Percentiles rank a stretch among this genome's conserved stretches.
These are phyloP conservation scores for Dryas integrifolia DNA, from an alignment of 331 rosid genomes.

Conservation along the genomic window DNA sequence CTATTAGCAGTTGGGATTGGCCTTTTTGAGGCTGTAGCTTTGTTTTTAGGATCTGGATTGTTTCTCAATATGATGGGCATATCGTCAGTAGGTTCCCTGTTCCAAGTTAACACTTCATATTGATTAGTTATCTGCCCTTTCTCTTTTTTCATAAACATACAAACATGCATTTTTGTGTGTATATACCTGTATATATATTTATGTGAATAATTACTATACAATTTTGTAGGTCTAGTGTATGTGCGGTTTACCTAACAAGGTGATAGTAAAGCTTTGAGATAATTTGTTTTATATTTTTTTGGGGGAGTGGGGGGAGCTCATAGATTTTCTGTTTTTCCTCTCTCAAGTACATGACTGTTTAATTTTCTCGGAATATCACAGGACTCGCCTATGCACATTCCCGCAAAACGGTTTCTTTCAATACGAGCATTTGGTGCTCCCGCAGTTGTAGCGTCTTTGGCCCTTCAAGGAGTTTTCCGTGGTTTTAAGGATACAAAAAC, in stretches of 20 bases:
- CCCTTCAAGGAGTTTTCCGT: constrained; percentile 97
- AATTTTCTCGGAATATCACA: constrained; percentile 26
- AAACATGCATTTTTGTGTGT: neutral
- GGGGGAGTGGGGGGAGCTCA: neutral
- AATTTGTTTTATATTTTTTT: neutral
- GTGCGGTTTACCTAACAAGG: neutral
- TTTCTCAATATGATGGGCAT: constrained; percentile 77
- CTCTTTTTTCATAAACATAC: neutral
- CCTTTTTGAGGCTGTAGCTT: constrained; percentile 72
- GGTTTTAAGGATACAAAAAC: constrained; percentile 96
- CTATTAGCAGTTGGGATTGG: constrained; percentile 77
- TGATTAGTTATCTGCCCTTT: neutral
- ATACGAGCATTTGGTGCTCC: constrained; percentile 96
- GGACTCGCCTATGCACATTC: constrained; percentile 63
- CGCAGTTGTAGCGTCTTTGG: constrained; percentile 90
- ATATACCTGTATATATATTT: neutral
- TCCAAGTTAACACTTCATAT: neutral
- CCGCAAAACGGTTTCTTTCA: constrained; percentile 63
- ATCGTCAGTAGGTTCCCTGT: constrained; percentile 54
- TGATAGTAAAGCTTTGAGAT: neutral
- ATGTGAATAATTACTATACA: neutral
- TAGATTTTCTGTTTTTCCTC: constrained; percentile 5
- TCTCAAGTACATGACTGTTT: constrained; percentile 12
- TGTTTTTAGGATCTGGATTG: constrained; percentile 67
- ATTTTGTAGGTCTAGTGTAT: neutral